Base-by-base conservation (phyloP, 1,139 yeast species). In the Pneumocystis murina region DNA sequence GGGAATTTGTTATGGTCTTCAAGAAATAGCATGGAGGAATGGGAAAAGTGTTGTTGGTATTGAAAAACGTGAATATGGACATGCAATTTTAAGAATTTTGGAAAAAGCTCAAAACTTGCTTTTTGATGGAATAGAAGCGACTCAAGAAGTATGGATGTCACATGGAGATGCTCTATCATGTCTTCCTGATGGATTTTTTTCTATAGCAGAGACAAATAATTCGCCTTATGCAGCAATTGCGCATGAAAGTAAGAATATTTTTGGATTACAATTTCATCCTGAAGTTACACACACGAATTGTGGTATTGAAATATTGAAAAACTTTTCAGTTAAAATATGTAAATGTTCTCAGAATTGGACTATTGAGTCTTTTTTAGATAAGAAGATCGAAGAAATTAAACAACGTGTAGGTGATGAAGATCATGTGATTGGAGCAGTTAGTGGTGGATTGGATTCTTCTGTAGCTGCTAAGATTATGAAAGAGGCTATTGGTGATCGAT, bases 1-100 rank as follows among this genome's bases (percentile, higher is more conserved):
- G 71, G 99, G 99, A 72, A 94, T 92, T 75, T 92, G 99, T 79
- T 92, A 92, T 77, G 99, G 99, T 77, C 87, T 92, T 92, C 99
- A 92, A 80, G 98, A 94, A 78, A 80, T 92, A 71, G 98, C 98
- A 64, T 92, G 97, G 97, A 70, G 67, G 65, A 89, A 88, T 76
- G 96, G 96, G 74, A 87, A 87, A 74, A 92, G 94, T 71, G 98
- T 92, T 67, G 89, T 88, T 66, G 86, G 96, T 76, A 96, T 97
- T 75, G 96, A 89, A 71, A 91, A 92, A 82, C 86, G 98, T 77
- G 99, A 92, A 79, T 92, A 92, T 75, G 99, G 99, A 67, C 96
- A 96, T 63, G 96, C 98, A 67, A 84, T 88, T 67, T 81, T 92
- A 75, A 81, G 84, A 70, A 95, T 90, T 64, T 79, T 82, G 71